Evolutionary conservation across 306 rosid genomes (phyloP).

Genomic region (Glycine soja): DNA sequence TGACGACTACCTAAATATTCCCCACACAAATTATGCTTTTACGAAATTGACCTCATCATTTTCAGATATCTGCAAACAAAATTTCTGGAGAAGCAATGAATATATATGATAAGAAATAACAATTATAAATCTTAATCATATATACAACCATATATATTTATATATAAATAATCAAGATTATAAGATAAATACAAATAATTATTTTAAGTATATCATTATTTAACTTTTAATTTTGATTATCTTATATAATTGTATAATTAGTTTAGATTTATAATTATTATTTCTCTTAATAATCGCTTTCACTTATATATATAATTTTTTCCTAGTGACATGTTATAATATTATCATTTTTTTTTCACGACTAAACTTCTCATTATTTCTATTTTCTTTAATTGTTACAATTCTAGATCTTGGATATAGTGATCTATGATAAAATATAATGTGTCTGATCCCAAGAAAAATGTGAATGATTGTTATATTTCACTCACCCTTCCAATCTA

Average conservation of each 20-base stretch:
- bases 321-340: neutral
- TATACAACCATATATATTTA: too few species aligned
- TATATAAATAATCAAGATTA: neutral
- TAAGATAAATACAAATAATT: neutral
- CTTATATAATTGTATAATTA: too few species aligned
- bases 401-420: neutral
- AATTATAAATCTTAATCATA: neutral
- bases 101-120: neutral
- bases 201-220: too few species aligned
- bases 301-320: too few species aligned
- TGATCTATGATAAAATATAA: neutral
- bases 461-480: neutral
- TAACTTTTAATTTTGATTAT: too few species aligned
- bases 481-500: neutral
- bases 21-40: conserved; percentile 49
- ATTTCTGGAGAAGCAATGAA: neutral
- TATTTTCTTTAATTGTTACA: neutral
- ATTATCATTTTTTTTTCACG: neutral
- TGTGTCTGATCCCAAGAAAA: neutral
- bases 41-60: conserved; percentile 49
- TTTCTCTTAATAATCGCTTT: too few species aligned
- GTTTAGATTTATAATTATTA: too few species aligned
- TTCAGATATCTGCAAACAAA: neutral
- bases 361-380: neutral
- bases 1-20: conserved; percentile 43